Conservation (phyloP, 2,329 filamentous ascomycete species). For the Cadophora sp. region DNA sequence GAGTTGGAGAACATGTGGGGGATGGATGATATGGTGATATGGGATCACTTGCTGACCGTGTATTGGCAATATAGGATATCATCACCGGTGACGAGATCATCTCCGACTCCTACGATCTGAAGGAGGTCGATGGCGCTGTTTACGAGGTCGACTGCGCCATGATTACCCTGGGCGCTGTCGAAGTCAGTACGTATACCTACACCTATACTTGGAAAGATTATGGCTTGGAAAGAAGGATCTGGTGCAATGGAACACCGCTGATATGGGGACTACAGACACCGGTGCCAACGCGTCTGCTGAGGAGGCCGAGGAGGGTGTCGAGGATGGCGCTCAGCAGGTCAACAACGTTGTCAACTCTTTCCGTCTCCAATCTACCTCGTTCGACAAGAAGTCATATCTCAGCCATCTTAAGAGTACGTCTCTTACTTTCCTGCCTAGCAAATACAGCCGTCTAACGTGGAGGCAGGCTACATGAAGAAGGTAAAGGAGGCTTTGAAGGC, state of each 20-base stretch:
- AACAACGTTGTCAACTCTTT: slow-evolving; percentile 95
- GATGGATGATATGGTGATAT: slow-evolving; percentile 1
- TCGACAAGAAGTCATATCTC: slow-evolving; percentile 90
- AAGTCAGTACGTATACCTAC: slow-evolving; percentile 62
- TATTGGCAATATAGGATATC: slow-evolving; percentile 70
- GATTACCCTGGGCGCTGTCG: slow-evolving; percentile 79
- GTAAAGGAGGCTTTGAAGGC: slow-evolving; percentile 75
- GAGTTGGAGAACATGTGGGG: slow-evolving; percentile 15
- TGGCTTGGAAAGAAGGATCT: not conserved
- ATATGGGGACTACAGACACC: slow-evolving; percentile 63
- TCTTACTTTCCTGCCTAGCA: not conserved
- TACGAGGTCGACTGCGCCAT: slow-evolving; percentile 94
- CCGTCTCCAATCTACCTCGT: slow-evolving; percentile 78
- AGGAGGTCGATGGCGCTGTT: slow-evolving; percentile 77
- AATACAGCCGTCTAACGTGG: slow-evolving; percentile 23
- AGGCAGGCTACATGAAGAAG: slow-evolving; percentile 87
- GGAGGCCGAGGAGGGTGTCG: slow-evolving; percentile 77
- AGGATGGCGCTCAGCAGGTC: slow-evolving; percentile 75
- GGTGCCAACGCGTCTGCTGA: slow-evolving; percentile 98
- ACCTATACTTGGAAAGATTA: not conserved
- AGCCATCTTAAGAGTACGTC: slow-evolving; percentile 81
- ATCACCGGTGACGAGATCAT: slow-evolving; percentile 93
- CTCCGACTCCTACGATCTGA: slow-evolving; percentile 91
- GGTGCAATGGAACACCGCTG: slow-evolving; percentile 19
- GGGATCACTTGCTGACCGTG: slow-evolving; percentile 16